Percentiles rank a stretch among this genome's conserved stretches.
These are phyloP conservation scores for Pelargonium myrrhifolium DNA, from an alignment of 441 rosid genomes.

Conservation along the genomic window DNA sequence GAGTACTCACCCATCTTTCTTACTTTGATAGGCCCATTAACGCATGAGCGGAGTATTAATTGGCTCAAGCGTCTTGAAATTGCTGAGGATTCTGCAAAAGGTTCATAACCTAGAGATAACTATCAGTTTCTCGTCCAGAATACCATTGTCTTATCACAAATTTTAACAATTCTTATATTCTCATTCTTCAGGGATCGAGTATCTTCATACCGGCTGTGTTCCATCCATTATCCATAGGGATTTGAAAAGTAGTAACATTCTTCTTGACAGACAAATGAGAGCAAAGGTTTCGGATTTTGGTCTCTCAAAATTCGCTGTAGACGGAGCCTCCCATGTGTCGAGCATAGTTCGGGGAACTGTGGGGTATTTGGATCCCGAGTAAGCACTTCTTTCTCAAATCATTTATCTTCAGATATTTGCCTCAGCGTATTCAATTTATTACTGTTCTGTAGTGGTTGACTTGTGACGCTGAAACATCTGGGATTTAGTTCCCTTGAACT, in stretches of 20 bases:
- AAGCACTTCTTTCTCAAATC: slow-evolving; percentile 24
- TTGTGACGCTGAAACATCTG: no score
- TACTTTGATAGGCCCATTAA: slow-evolving; percentile 43
- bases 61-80: slow-evolving; percentile 95
- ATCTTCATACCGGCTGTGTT: slow-evolving; percentile 93
- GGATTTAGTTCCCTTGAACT: no score
- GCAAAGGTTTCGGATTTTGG: slow-evolving; percentile 98
- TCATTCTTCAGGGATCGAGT: slow-evolving; percentile 67
- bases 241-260: slow-evolving; percentile 89
- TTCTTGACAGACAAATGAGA: slow-evolving; percentile 74
- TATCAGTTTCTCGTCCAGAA: not conserved
- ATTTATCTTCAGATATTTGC: no score
- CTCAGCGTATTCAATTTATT: no score
- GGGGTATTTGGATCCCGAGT: slow-evolving; percentile 98
- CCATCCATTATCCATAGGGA: slow-evolving; percentile 96
- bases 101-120: slow-evolving; percentile 23
- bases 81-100: slow-evolving; percentile 95
- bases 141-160: no score
- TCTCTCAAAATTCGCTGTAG: slow-evolving; percentile 75
- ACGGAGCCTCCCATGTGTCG: slow-evolving; percentile 90
- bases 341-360: slow-evolving; percentile 97
- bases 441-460: no score
- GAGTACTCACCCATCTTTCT: slow-evolving; percentile 14
- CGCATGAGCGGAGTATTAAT: slow-evolving; percentile 47
- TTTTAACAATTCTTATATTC: slow-evolving; percentile 1